Conservation (phyloP, 768 basidiomycete species). For the Tulasnella sp. region DNA sequence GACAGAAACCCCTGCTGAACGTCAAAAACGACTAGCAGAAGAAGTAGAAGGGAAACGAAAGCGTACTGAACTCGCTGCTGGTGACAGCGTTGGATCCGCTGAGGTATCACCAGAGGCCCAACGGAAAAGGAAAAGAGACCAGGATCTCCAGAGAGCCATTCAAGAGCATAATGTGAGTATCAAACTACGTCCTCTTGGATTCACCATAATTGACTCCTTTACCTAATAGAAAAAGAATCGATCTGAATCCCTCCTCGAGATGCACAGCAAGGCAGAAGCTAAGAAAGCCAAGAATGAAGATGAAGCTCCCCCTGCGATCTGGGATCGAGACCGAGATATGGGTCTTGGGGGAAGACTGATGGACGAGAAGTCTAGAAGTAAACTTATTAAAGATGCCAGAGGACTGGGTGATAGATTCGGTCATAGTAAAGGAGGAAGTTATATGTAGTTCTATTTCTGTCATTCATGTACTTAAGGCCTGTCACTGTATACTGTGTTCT, state of each 20-base stretch:
- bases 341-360: conserved; percentile 71
- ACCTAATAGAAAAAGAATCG: conserved; percentile 28
- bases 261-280: conserved; percentile 29
- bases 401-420: conserved; percentile 78
- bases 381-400: conserved; percentile 67
- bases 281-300: conserved; percentile 32
- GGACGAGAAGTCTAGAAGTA: conserved; percentile 71
- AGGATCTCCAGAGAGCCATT: conserved; percentile 55
- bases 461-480: too few relatives aligned
- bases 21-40: conserved; percentile 81
- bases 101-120: conserved; percentile 28
- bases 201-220: neutral
- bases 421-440: conserved; percentile 28
- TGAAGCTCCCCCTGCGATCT: conserved; percentile 53
- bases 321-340: conserved; percentile 93
- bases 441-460: conserved; percentile 14
- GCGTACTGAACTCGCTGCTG: conserved; percentile 38
- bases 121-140: conserved; percentile 52
- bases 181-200: neutral
- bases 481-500: too few relatives aligned
- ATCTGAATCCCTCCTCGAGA: conserved; percentile 42
- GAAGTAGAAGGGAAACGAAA: conserved; percentile 88
- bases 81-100: conserved; percentile 30
- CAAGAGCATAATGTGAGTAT: conserved; percentile 62
- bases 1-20: conserved; percentile 95